Evolutionary conservation across 2,329 filamentous ascomycete genomes (phyloP), one percentile per base, ranked within the genome.

Genomic region (Neofusicoccum kwambonambiense): DNA sequence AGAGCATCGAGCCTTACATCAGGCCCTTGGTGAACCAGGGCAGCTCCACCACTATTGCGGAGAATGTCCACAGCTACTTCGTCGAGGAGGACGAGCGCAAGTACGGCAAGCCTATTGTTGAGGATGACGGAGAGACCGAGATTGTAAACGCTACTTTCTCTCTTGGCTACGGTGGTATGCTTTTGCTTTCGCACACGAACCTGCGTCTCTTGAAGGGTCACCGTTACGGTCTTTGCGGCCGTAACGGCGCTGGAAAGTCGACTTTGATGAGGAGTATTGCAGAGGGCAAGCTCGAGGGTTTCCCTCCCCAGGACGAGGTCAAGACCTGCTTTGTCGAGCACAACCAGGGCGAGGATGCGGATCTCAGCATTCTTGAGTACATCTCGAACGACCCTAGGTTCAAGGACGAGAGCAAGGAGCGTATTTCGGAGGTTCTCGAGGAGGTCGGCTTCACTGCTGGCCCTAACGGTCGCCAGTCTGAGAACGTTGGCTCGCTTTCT

Each of bases 71-170:
- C 76, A 78, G 89, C 67, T 87, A 89, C 80, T 97, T 91, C 74
- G 75, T 94, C 27, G 88, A 89, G 0, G 93, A 97, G 78, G 94
- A 98, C 70, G 84, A 92, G 73, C 91, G 92, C 77, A 95, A 92
- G 75, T 96, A 88, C 72, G 94, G 93, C 68, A 87, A 90, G 62
- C 91, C 93, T 2, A 84, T 91, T 69, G 91, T 93, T 77, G 92
- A 95, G 67, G 92, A 97, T 67, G 92, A 96, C 67, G 93, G 93
- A 66, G 95, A 99, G 80, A 84, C 90, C 22, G 95, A 98, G 79
- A 97, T 99, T 74, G 95, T 99, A 76, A 98, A 99, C 73, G 94
- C 95, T 51, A 90, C 95, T 75, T 99, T 99, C 82, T 99, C 95
- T 19, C 87, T 99, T 27, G 95, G 93, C 54, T 99, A 99, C 74